Percentiles rank a stretch among this genome's conserved stretches.
Conservation (phyloP, 176 grass and related monocot species). For the Panicum miliaceum region DNA sequence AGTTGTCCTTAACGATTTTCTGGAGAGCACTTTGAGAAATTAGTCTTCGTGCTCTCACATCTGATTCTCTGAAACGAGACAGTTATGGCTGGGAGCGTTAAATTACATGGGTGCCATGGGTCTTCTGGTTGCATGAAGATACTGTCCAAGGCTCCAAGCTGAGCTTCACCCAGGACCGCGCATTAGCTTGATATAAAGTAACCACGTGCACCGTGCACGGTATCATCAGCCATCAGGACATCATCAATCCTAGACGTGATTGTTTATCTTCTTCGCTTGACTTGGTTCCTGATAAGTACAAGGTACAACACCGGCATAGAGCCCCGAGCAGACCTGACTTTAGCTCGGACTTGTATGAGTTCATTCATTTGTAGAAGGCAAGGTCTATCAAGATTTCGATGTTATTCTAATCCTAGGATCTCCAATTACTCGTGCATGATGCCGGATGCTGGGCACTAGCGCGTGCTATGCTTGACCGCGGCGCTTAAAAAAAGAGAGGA, state of each 20-base stretch:
- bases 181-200: background rate
- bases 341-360: background rate
- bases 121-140: background rate
- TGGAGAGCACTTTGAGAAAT: background rate
- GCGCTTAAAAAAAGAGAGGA: background rate
- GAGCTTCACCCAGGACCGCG: background rate
- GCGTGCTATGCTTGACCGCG: background rate
- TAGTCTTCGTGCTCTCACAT: background rate
- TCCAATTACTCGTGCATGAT: constrained; percentile 11
- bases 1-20: background rate
- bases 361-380: constrained; percentile 14
- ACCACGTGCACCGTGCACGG: background rate
- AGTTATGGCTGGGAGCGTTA: too few species aligned
- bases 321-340: constrained; percentile 45
- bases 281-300: constrained; percentile 36
- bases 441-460: background rate
- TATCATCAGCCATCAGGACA: background rate
- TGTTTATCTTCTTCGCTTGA: constrained; percentile 40
- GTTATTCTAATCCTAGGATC: constrained; percentile 7
- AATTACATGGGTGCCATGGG: background rate
- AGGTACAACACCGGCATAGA: constrained; percentile 16
- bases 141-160: background rate
- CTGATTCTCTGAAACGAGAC: too few species aligned
- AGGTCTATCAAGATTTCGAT: background rate
- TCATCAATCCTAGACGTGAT: background rate